phyloP scores from a whole-genome alignment of 768 basidiomycete species.

The Neoboletus magnificus region DNA sequence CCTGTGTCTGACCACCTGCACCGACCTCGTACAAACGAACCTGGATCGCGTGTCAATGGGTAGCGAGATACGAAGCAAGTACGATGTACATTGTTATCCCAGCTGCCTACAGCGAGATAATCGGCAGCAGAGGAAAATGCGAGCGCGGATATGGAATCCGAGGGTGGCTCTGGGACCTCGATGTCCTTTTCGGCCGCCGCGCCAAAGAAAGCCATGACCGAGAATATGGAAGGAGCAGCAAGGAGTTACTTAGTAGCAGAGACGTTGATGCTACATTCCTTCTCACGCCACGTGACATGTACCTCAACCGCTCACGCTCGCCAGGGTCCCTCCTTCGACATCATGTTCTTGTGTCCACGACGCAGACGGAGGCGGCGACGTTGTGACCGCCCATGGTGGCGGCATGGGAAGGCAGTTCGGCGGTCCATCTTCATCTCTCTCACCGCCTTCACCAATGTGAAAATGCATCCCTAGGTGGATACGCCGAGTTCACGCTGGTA shows the following conservation, averaged over 20 bases:
- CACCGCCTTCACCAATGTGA: background rate
- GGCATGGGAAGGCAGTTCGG: background rate
- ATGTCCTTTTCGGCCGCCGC: conserved; percentile 64
- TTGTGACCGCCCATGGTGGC: background rate
- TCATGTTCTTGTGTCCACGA: background rate
- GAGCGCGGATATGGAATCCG: conserved; percentile 84
- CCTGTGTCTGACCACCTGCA: conserved; percentile 72
- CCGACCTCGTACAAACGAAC: conserved; percentile 92
- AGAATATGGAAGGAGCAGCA: background rate
- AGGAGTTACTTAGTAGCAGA: background rate
- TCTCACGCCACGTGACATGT: conserved; percentile 24
- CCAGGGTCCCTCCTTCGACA: background rate
- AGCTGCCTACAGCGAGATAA: conserved; percentile 88
- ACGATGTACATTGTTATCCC: conserved; percentile 79
- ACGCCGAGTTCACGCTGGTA: conserved; percentile 26
- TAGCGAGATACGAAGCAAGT: background rate
- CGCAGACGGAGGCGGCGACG: background rate
- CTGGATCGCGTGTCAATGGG: conserved; percentile 37
- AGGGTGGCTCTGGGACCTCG: conserved; percentile 75
- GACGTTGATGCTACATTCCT: background rate
- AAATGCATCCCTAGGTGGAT: background rate
- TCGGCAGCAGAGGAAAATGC: conserved; percentile 84
- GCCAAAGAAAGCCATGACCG: conserved; percentile 44
- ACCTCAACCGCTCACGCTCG: no score
- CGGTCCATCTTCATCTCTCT: background rate